phyloP scores from a whole-genome alignment of 129 eudicot species.

The Lonicera japonica region DNA sequence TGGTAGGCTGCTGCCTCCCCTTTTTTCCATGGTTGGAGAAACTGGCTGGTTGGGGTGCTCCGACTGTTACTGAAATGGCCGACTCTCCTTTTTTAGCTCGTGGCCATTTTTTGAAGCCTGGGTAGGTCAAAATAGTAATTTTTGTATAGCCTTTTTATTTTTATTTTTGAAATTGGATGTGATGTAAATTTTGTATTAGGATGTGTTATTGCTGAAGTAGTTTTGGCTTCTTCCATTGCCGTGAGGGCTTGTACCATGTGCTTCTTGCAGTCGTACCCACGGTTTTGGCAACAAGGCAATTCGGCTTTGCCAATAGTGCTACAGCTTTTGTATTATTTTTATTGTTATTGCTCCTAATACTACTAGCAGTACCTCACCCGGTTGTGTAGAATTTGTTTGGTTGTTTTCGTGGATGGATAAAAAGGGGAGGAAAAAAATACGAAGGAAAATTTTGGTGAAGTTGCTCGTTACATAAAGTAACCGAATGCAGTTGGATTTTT shows the following conservation, averaged over 20 bases:
- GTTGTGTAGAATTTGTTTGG: constrained; percentile 18
- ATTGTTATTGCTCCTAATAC: too few species aligned
- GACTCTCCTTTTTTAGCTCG: neutral
- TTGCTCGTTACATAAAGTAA: too few species aligned
- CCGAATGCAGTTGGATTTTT: too few species aligned
- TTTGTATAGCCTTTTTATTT: constrained; percentile 55
- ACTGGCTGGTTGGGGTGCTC: neutral
- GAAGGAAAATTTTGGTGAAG: neutral
- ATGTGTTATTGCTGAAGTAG: neutral
- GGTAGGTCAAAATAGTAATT: constrained; percentile 45
- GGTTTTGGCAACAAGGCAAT: too few species aligned
- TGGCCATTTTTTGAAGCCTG: constrained; percentile 28
- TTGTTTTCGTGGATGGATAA: neutral
- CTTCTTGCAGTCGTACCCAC: too few species aligned
- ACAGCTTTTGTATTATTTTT: too few species aligned
- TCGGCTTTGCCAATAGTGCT: too few species aligned
- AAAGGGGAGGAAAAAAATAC: neutral
- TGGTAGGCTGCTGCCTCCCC: constrained; percentile 10
- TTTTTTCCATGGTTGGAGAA: constrained; percentile 14
- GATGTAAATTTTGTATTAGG: constrained; percentile 63
- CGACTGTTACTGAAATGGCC: constrained; percentile 18
- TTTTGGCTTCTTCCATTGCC: too few species aligned
- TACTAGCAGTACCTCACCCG: constrained; percentile 25
- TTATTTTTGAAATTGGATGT: neutral
- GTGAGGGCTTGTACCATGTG: too few species aligned